Base-by-base conservation (phyloP, 441 rosid genomes). In the Viola pubescens region DNA sequence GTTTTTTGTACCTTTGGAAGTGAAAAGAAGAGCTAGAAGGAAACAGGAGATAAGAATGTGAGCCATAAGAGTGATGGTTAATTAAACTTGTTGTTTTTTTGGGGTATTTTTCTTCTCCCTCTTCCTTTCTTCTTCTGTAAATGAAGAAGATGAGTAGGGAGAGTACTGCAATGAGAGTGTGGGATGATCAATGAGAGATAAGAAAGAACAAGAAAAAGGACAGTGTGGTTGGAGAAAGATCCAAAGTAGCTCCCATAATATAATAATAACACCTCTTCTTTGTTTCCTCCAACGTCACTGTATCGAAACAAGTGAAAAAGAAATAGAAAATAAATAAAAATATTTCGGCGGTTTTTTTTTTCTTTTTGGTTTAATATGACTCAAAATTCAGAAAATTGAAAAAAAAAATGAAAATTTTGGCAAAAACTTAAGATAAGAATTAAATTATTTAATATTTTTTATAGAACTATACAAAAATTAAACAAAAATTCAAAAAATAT, bases 11-110 rank as follows among this genome's bases (percentile, higher is more conserved):
- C 96, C 92, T 59, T 51, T 72, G 34, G 70, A 73, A 56, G 73
- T 58, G 43, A 77, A 71, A 0, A 84, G 76, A 48, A 86, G 77
- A 62, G 75, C 55, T 14, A 63, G 9, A 70, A 77, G 62, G 50
- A 63, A 70, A 58, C 26, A 2, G 63, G 67, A 39, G 63, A 66
- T 37, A 55, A 50, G 65, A 52, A 56, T 61, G 62, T 42, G 71
- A 60, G 61, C 81, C 92, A 83, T 82, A 7, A 9, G 52, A 37
- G 37, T 10, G 37, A 37, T 58, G 37, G 59, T 6, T 3, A 2
- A 56, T 9, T 42, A 7, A 1, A 34, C 34, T 14, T 5, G 46
- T 5, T 40, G 59, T 14, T 39, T 10, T n/a, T n/a, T 14, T 14
- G 10, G 38, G 14, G 43, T 4, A 2, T 13, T 9, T 26, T 38